A percentile compares a stretch with the other conserved stretches of the same genome.
Evolutionary conservation across 306 rosid species (phyloP).

Genomic region (Trifolium subterraneum): DNA sequence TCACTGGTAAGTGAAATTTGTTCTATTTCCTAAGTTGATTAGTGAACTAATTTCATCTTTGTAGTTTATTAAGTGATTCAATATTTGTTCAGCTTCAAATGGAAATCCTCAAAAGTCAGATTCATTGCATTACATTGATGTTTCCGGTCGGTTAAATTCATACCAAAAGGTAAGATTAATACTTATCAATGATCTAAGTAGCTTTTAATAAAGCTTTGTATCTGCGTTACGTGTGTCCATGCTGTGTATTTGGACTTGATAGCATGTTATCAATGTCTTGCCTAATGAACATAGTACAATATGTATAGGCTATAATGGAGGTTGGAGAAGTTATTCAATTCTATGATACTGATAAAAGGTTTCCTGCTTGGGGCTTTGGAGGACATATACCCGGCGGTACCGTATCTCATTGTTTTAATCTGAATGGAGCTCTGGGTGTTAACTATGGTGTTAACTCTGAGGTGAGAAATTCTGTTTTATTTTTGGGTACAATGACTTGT

Average conservation of each 20-base stretch:
- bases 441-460: constrained; percentile 38
- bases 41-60: constrained; percentile 12
- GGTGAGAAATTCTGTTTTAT: constrained; percentile 49
- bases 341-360: constrained; percentile 69
- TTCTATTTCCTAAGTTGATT: not conserved
- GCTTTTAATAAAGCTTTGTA: not conserved
- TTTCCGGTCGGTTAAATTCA: constrained; percentile 65
- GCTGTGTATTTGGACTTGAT: not conserved
- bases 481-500: not conserved
- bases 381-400: constrained; percentile 53
- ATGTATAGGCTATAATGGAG: constrained; percentile 73
- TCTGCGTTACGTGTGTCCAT: not conserved
- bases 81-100: constrained; percentile 72
- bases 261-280: not conserved
- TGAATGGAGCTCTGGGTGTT: constrained; percentile 53
- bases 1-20: constrained; percentile 62
- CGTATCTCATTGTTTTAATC: constrained; percentile 81
- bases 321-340: constrained; percentile 93
- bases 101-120: constrained; percentile 63
- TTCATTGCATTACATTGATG: constrained; percentile 77
- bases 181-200: too few relatives aligned
- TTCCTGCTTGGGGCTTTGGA: constrained; percentile 97
- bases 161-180: constrained; percentile 65
- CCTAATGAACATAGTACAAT: constrained; percentile 28
- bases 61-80: constrained; percentile 33